Base-by-base conservation (phyloP, 2,329 filamentous ascomycete genomes). In the Neopestalotiopsis rosae region DNA sequence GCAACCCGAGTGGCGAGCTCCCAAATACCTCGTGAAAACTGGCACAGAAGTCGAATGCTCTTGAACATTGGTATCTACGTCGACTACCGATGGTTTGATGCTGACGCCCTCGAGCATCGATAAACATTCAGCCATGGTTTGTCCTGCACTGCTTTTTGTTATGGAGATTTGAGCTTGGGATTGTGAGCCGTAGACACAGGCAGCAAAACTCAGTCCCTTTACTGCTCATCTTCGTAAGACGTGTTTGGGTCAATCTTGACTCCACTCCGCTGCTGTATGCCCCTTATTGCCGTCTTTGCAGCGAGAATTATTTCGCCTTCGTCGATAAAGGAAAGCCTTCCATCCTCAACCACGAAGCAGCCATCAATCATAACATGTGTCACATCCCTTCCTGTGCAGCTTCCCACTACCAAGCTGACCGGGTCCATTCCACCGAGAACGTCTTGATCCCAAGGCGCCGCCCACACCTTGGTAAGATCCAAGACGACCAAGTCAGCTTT, bases 1-100 rank as follows among this genome's bases (percentile, higher is more conserved):
- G 87, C 69, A 90, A 90, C 76, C 89, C 89, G 1, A 84, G 83
- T 52, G 88, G 85, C 71, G 87, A 88, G 74, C 90, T 2, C 78
- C 78, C 4, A 84, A 88, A 71, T 90, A 89, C 70, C 84, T 83
- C 30, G 83, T 81, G 5, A 52, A 57, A 28, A 79, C 74, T 73
- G 76, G 45, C 70, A 56, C 34, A 45, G 30, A 34, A 6, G 70
- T 66, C 30, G 64, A 69, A 10, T 30, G 69, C 30, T 42, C 67
- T 70, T 65, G 34, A 52, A 61, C 3, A 62, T 71, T 61, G 70
- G 69, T 24, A 52, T 69, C 1, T 70, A 81, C 78, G 88, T 89
- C 72, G 87, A 89, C 76, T 89, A 89, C 80, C 83, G 87, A 28
- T 81, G 81, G 61, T 88, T 89, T 68, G 87, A 89, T 76, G 80